Evolutionary conservation across 257 asterid genomes (phyloP).

Genomic region (Gynochthodes officinalis): DNA sequence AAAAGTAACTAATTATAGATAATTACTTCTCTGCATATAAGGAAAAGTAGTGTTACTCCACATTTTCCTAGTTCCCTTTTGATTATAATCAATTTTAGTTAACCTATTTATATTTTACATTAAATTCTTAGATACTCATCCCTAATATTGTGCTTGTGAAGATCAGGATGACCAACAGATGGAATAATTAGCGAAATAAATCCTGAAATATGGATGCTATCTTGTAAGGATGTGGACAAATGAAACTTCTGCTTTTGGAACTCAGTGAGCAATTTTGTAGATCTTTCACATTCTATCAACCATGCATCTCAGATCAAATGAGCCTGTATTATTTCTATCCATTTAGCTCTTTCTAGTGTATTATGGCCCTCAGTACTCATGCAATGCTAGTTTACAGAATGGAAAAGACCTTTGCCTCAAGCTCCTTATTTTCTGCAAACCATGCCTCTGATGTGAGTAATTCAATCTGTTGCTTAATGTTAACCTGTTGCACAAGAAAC

Average conservation of each 20-base stretch:
- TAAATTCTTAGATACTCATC: not conserved
- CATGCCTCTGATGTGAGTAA: constrained; percentile 85
- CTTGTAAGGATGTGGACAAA: not conserved
- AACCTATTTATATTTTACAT: not conserved
- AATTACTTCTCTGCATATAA: not conserved
- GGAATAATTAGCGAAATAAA: not conserved
- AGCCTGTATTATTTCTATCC: not conserved
- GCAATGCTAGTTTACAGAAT: not conserved
- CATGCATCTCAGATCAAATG: not conserved
- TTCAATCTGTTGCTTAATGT: constrained; percentile 69
- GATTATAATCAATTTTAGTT: not conserved
- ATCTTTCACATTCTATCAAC: not conserved
- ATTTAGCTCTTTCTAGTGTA: not conserved
- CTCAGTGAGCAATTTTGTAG: not conserved
- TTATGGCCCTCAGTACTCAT: not conserved
- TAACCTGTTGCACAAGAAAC: constrained; percentile 40
- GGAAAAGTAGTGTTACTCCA: not conserved
- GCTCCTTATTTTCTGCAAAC: constrained; percentile 62
- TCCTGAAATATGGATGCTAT: not conserved
- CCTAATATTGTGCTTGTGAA: not conserved
- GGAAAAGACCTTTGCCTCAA: constrained; percentile 58
- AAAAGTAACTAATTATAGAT: not conserved
- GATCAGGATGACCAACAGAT: not conserved
- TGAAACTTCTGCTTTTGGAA: not conserved
- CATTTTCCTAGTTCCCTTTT: not conserved